Base-by-base conservation (phyloP, 441 rosid genomes). In the Geranium incanum region DNA sequence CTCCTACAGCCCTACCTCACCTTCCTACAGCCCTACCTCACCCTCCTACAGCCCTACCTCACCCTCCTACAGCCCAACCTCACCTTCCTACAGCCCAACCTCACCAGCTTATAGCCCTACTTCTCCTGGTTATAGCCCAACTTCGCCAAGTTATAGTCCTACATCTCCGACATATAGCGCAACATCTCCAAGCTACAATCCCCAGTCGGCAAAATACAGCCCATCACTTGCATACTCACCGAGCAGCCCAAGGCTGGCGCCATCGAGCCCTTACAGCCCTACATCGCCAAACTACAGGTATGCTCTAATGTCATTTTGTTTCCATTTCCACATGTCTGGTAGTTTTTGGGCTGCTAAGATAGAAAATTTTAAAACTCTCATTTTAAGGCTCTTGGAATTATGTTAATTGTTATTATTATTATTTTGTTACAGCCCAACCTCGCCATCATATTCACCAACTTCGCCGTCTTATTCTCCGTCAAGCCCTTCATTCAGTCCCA, bases 381-480 rank as follows among this genome's bases (percentile, higher is more conserved):
- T 70, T 19, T 52, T 2, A 23, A 18, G 21, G 38, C 13, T 13
- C 13, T 23, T 71, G n/a, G 6, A n/a, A 37, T 16, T 5, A 3
- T 57, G 48, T 48, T 16, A 28, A 3, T 60, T 66, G 66, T 16
- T 71, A 11, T 62, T 19, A 11, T 41, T 38, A n/a, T 36, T 64
- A 43, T 75, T 64, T 70, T 77, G 36, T 28, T 71, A 81, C 89
- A 95, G 99, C 78, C 98, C 97, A 0, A 86, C 99, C 7, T 92
- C 98, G 0, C 94, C 99, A 5, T 90, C 98, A 0, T 90, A 92
- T 82, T 95, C 99, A 7, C 99, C 97, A 1, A 90, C 99, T 6
- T 92, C 99, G 74, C 97, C 97, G 36, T 83, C 97, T 3, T 92
- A 95, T 77, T 95, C 99, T 3, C 94, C 97, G 75, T 88, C 99